phyloP scores from a whole-genome alignment of 129 eudicot species.

The Heracleum sosnowskyi region DNA sequence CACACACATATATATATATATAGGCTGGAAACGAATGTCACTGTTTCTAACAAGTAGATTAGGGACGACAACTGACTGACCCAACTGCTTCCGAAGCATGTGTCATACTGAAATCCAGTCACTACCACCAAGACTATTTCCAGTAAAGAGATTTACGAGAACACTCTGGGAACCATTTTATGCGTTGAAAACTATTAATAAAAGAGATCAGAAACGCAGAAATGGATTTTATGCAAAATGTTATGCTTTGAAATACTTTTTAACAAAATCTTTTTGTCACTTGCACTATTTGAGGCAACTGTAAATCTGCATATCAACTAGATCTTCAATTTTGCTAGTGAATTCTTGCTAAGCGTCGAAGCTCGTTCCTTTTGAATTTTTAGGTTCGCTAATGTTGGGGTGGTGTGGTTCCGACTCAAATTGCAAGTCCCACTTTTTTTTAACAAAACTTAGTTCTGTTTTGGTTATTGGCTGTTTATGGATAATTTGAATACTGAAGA shows the following conservation, averaged over 20 bases:
- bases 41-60: not conserved
- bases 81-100: no score
- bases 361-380: not conserved
- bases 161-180: not conserved
- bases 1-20: no score
- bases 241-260: not conserved
- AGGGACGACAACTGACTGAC: not conserved
- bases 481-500: not conserved
- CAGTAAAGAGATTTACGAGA: not conserved
- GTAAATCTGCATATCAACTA: not conserved
- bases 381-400: not conserved
- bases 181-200: not conserved
- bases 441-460: not conserved
- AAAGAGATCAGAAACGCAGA: not conserved
- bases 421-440: not conserved
- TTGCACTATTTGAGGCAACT: not conserved
- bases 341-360: not conserved
- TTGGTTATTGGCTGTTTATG: not conserved
- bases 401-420: not conserved
- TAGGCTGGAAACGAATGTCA: not conserved
- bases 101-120: not conserved
- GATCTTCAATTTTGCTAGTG: not conserved
- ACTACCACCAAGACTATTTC: not conserved
- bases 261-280: not conserved
- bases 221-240: not conserved